phyloP scores from a whole-genome alignment of 2,329 filamentous ascomycete species.

The Trichoderma sp. region DNA sequence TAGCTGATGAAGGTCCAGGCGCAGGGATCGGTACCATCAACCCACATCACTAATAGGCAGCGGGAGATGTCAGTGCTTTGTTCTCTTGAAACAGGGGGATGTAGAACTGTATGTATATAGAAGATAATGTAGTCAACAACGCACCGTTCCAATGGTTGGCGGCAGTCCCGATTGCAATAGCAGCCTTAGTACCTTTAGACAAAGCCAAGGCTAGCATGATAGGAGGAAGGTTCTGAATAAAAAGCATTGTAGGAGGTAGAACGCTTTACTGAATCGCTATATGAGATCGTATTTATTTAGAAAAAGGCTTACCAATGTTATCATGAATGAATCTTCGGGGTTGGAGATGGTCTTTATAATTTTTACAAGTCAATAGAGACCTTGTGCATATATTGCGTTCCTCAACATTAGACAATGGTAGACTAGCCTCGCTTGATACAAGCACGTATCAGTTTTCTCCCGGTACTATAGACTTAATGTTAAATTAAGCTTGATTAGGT shows the following conservation, averaged over 20 bases:
- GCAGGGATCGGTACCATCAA: background rate
- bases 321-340: background rate
- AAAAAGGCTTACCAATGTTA: background rate
- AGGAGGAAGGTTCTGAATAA: background rate
- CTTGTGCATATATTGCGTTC: background rate
- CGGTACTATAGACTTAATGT: background rate
- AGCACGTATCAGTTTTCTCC: background rate
- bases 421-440: background rate
- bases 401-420: background rate
- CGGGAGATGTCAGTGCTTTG: no score
- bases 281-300: background rate
- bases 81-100: background rate
- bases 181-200: background rate
- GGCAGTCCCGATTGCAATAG: background rate
- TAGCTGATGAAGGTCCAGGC: background rate
- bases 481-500: background rate
- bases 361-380: background rate
- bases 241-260: background rate
- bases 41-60: constrained; percentile 5
- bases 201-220: background rate
- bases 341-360: background rate
- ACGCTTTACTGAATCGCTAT: background rate
- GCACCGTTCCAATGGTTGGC: background rate
- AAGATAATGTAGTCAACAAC: background rate
- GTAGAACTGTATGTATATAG: background rate